Base-by-base conservation (phyloP, 2,329 filamentous ascomycete genomes). In the Malbranchea zuffiana region DNA sequence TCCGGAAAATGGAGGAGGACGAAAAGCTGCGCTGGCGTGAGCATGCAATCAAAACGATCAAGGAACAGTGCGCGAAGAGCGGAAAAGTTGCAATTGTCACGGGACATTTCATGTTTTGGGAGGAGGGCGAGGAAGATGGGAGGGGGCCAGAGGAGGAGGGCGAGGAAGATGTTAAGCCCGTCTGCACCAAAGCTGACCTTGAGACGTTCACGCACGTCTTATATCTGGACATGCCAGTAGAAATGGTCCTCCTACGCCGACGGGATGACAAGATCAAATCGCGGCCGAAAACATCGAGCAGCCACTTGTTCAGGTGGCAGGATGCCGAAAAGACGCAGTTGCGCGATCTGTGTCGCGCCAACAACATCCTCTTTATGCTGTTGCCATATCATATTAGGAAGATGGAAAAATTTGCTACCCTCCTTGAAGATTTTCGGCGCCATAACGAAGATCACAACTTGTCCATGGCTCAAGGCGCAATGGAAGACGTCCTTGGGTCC, bases 41-140 rank as follows among this genome's bases (percentile, higher is more conserved):
- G 23, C 35, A 39, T 23, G 70, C 71, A 3, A 74, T 78, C 34
- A 33, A 58, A 1, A 44, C 10, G 0, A 69, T 78, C 32, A 24
- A 42, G 15, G 30, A 59, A 1, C 43, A 63, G 5, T 69, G 65
- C 37, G 29, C 37, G 1, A 8, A 46, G 0, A 60, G 32, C 6
- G 48, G 55, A 1, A 56, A 52, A 40, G 43, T 52, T 4, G 73
- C 52, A 1, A 46, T 80, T 2, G 67, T 79, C 3, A 54, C 68
- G 3, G 72, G 72, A 0, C 71, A 79, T 48, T 68, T 61, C 48
- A 69, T 68, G 57, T 69, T 78, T 44, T 75, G 70, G 69, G 3
- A 42, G 0, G 59, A 68, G 17, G 37, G 29, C 4, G 29, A 50
- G 16, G 23, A 39, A 3, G 13, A 7, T 12, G 50, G 49, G 1